Evolutionary conservation across 2,329 filamentous ascomycete genomes (phyloP).

Genomic region (Trichoderma guizhouense): DNA sequence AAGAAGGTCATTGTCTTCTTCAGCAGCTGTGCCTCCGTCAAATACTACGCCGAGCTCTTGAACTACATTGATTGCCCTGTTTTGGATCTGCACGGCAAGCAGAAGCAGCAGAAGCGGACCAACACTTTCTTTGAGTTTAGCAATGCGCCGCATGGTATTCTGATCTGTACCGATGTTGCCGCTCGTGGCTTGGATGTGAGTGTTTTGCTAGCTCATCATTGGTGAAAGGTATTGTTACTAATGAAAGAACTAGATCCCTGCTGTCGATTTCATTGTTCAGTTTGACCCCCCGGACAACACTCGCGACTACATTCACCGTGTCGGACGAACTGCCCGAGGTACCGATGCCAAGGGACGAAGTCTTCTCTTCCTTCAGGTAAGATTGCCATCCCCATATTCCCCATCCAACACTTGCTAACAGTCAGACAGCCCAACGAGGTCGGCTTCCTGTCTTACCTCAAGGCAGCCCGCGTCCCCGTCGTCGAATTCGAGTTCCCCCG

Average conservation of each 20-base stretch:
- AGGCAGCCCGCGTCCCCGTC: slow-evolving; percentile 86
- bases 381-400: neutral
- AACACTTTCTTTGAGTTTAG: slow-evolving; percentile 97
- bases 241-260: slow-evolving; percentile 61
- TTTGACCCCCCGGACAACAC: slow-evolving; percentile 93
- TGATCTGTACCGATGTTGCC: slow-evolving; percentile 96
- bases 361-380: slow-evolving; percentile 73
- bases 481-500: slow-evolving; percentile 94
- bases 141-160: slow-evolving; percentile 71
- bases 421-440: slow-evolving; percentile 71
- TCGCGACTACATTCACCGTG: slow-evolving; percentile 89
- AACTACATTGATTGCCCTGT: slow-evolving; percentile 97
- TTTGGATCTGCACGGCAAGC: slow-evolving; percentile 84
- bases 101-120: slow-evolving; percentile 98
- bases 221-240: neutral
- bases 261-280: slow-evolving; percentile 94
- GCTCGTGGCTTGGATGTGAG: slow-evolving; percentile 84
- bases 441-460: slow-evolving; percentile 87
- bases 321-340: slow-evolving; percentile 89
- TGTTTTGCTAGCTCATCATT: slow-evolving; percentile 1
- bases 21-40: slow-evolving; percentile 86
- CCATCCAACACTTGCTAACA: neutral
- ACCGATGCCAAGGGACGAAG: slow-evolving; percentile 79
- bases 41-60: slow-evolving; percentile 91
- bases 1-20: slow-evolving; percentile 99